These are phyloP conservation scores for Fraxinus floribunda DNA, from an alignment of 305 asterid genomes.

Conservation along the genomic window DNA sequence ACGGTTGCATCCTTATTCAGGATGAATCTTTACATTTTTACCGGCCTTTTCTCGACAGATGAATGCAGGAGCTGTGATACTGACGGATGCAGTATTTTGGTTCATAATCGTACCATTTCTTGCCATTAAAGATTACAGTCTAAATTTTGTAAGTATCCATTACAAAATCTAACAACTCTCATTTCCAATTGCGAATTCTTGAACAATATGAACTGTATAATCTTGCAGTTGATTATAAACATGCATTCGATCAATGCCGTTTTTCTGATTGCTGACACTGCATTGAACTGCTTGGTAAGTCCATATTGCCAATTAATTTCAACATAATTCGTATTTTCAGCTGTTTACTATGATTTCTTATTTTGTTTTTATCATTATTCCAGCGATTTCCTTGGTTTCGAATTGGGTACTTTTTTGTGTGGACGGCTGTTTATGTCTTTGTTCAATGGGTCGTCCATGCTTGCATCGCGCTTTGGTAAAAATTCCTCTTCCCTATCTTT, in stretches of 20 bases:
- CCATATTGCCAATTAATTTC: not conserved
- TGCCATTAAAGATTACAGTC: slow-evolving; percentile 70
- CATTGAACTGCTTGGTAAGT: slow-evolving; percentile 80
- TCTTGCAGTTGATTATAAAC: slow-evolving; percentile 77
- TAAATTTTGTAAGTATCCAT: slow-evolving; percentile 69
- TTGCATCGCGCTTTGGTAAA: slow-evolving; percentile 67
- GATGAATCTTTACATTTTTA: not conserved
- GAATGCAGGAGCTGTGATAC: slow-evolving; percentile 95
- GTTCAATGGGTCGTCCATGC: slow-evolving; percentile 91
- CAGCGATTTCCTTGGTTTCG: slow-evolving; percentile 98
- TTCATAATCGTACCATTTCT: slow-evolving; percentile 89
- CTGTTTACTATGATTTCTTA: not conserved
- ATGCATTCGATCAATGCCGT: slow-evolving; percentile 91
- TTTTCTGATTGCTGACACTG: slow-evolving; percentile 82
- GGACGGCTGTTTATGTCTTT: slow-evolving; percentile 72
- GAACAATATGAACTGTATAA: slow-evolving; percentile 12
- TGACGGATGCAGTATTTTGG: slow-evolving; percentile 92
- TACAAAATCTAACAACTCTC: not conserved
- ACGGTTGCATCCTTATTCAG: not conserved
- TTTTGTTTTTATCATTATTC: slow-evolving; percentile 16
- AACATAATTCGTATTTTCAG: not conserved
- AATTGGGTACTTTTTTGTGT: slow-evolving; percentile 77
- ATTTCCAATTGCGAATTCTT: not conserved
- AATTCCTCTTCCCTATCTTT: not conserved
- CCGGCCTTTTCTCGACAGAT: slow-evolving; percentile 38